Conservation (phyloP, 352 stramenopile genomes). For the Phytophthora litchii region DNA sequence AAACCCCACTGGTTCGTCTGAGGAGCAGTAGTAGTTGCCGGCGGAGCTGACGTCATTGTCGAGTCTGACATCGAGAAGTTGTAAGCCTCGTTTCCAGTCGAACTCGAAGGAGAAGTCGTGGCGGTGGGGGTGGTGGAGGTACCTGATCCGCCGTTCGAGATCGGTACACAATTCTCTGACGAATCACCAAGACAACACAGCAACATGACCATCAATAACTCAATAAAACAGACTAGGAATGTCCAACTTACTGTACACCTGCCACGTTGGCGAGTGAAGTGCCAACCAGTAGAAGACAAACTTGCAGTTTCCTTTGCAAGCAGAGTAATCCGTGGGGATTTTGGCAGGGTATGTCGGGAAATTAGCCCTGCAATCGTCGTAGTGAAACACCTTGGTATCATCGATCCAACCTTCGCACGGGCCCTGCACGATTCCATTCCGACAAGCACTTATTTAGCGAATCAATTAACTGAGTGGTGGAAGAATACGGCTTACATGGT, state of each 20-base stretch:
- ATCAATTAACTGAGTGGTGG: not conserved
- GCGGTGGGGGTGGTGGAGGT: not conserved
- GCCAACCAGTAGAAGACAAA: slow-evolving; percentile 64
- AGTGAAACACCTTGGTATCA: slow-evolving; percentile 44
- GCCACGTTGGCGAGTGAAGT: slow-evolving; percentile 44
- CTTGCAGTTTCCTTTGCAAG: slow-evolving; percentile 51
- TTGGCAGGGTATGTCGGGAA: slow-evolving; percentile 48
- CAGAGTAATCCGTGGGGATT: slow-evolving; percentile 54
- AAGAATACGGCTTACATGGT: slow-evolving; percentile 24
- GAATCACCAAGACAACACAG: not conserved
- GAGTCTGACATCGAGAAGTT: slow-evolving; percentile 1
- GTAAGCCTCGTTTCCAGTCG: slow-evolving; percentile 2
- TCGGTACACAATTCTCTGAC: slow-evolving; percentile 41
- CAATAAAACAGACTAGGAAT: not conserved
- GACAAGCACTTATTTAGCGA: not conserved
- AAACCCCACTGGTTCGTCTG: slow-evolving; percentile 7
- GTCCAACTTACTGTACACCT: slow-evolving; percentile 48
- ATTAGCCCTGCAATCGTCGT: slow-evolving; percentile 48
- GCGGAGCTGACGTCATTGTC: not conserved
- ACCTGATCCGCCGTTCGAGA: slow-evolving; percentile 26
- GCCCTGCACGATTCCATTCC: slow-evolving; percentile 17
- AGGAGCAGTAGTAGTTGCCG: not conserved
- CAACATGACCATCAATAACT: not conserved
- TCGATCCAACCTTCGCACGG: slow-evolving; percentile 64
- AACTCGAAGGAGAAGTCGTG: not conserved